Conservation (phyloP, 306 rosid genomes). For the Pyrus betulifolia region DNA sequence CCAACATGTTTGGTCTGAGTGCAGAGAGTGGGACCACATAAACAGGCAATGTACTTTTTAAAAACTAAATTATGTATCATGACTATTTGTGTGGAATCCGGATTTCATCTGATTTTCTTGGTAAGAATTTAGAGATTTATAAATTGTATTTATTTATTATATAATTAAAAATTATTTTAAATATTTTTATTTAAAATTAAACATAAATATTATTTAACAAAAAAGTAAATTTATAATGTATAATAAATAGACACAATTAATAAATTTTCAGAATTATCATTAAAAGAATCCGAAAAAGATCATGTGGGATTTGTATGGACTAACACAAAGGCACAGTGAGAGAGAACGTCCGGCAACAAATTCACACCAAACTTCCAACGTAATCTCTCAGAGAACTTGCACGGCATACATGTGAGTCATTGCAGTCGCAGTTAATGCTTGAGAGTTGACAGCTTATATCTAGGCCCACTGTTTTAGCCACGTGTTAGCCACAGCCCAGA, state of each 20-base stretch:
- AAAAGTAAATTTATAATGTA: rapidly evolving
- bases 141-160: rapidly evolving
- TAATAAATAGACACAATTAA: too few relatives aligned
- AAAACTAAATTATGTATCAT: not conserved
- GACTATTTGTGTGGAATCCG: too few relatives aligned
- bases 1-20: not conserved
- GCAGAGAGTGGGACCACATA: not conserved
- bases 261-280: rapidly evolving
- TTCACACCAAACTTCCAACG: too few relatives aligned
- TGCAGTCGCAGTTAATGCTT: not conserved
- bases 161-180: too few relatives aligned
- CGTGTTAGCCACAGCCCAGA: not conserved
- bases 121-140: rapidly evolving
- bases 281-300: too few relatives aligned
- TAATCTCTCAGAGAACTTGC: not conserved
- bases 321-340: not conserved
- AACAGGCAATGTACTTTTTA: not conserved
- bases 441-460: not conserved
- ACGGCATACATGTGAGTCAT: not conserved
- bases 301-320: not conserved
- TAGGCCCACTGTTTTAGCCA: not conserved
- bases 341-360: not conserved
- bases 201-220: too few relatives aligned
- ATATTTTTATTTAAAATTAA: too few relatives aligned
- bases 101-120: too few relatives aligned